Percentiles rank a stretch among this genome's conserved stretches.
These are phyloP conservation scores for Trichoderma asperelloides DNA, from an alignment of 495 filamentous ascomycete genomes.

Conservation along the genomic window DNA sequence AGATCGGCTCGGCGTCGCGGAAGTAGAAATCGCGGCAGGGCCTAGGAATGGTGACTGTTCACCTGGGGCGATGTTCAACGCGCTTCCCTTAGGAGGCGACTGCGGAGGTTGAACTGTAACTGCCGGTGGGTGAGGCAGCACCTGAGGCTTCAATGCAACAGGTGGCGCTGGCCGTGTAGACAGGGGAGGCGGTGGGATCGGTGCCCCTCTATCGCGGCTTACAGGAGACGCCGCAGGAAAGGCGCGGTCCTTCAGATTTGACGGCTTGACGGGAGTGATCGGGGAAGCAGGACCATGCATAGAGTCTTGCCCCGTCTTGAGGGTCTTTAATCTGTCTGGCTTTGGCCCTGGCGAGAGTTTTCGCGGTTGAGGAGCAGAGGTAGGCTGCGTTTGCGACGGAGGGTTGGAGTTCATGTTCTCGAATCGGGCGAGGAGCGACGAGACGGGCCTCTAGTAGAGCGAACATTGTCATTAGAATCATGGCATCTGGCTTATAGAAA, in stretches of 20 bases:
- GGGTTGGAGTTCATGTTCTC: slow-evolving; percentile 67
- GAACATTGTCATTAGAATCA: slow-evolving; percentile 9
- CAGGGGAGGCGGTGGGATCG: slow-evolving; percentile 15
- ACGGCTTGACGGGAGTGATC: slow-evolving; percentile 18
- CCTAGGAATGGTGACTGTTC: slow-evolving; percentile 33
- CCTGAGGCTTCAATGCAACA: slow-evolving; percentile 37
- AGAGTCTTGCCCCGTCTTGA: slow-evolving; percentile 36
- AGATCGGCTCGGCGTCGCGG: slow-evolving; percentile 35
- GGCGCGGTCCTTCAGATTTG: slow-evolving; percentile 21
- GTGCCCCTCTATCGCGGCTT: slow-evolving; percentile 13
- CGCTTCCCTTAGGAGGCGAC: slow-evolving; percentile 53
- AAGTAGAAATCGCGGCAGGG: slow-evolving; percentile 31
- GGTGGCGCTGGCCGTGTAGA: slow-evolving; percentile 20
- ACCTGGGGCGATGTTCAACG: slow-evolving; percentile 25
- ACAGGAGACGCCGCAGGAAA: slow-evolving; percentile 13
- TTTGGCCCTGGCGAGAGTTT: slow-evolving; percentile 28
- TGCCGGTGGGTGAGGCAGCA: slow-evolving; percentile 50
- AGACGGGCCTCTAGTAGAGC: slow-evolving; percentile 62
- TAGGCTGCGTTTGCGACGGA: slow-evolving; percentile 14
- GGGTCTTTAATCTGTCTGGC: slow-evolving; percentile 36
- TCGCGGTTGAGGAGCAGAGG: slow-evolving; percentile 24
- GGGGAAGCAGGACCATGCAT: slow-evolving; percentile 42
- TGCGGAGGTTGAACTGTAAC: slow-evolving; percentile 66
- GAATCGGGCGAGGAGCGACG: slow-evolving; percentile 85
- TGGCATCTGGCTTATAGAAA: neutral